Percentiles rank a stretch among this genome's conserved stretches.
phyloP scores from a whole-genome alignment of 495 filamentous ascomycete genomes.

The Pyrenula aspistea region DNA sequence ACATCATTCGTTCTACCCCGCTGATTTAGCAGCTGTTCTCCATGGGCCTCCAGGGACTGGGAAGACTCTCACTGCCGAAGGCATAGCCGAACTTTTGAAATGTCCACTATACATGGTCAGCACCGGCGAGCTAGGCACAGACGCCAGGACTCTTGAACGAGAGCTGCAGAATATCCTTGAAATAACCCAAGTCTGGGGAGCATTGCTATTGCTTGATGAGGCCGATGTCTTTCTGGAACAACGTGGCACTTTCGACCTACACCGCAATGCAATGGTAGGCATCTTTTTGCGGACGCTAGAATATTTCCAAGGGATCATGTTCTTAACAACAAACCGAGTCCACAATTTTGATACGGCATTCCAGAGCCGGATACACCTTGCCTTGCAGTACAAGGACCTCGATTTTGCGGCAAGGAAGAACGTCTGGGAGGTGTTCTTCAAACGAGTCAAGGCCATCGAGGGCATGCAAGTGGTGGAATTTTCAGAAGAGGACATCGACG shows the following conservation, averaged over 20 bases:
- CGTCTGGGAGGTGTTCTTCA: slow-evolving; percentile 80
- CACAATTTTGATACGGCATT: slow-evolving; percentile 62
- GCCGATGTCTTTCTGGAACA: slow-evolving; percentile 72
- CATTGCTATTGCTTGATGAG: slow-evolving; percentile 65
- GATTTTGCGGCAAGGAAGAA: slow-evolving; percentile 61
- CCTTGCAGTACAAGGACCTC: slow-evolving; percentile 70
- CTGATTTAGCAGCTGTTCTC: no score
- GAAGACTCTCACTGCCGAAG: slow-evolving; percentile 82
- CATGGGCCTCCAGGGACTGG: slow-evolving; percentile 80
- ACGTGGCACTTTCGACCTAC: slow-evolving; percentile 57
- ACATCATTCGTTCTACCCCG: no score
- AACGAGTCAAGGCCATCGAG: slow-evolving; percentile 53
- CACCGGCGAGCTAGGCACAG: slow-evolving; percentile 72
- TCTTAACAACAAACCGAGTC: slow-evolving; percentile 70
- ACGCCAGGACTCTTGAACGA: slow-evolving; percentile 62
- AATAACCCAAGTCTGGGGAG: slow-evolving; percentile 79
- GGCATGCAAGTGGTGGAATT: slow-evolving; percentile 51
- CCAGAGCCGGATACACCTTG: slow-evolving; percentile 58
- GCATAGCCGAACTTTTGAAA: slow-evolving; percentile 71
- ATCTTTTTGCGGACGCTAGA: slow-evolving; percentile 63
- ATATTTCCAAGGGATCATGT: slow-evolving; percentile 72
- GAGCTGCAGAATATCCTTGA: slow-evolving; percentile 78
- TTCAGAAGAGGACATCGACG: slow-evolving; percentile 53
- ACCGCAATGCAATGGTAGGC: slow-evolving; percentile 65
- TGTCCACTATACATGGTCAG: slow-evolving; percentile 78